These are phyloP conservation scores for Lepidium didymum DNA, from an alignment of 345 rosid species.

Conservation along the genomic window DNA sequence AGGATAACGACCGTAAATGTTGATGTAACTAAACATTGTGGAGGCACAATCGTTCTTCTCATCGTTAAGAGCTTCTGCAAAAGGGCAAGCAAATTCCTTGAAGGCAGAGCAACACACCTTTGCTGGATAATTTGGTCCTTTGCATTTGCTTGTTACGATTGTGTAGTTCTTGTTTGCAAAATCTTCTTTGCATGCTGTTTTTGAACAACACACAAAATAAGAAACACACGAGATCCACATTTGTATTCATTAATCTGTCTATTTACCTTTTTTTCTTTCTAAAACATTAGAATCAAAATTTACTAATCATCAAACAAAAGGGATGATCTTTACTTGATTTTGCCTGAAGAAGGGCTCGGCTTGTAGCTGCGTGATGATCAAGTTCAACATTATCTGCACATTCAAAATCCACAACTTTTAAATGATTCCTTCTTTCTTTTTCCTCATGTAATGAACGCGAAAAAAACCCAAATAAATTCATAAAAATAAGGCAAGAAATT, in stretches of 20 bases:
- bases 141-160: constrained; percentile 55
- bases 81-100: constrained; percentile 56
- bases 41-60: constrained; percentile 42
- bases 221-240: not conserved
- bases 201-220: not conserved
- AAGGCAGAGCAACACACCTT: constrained; percentile 45
- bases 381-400: constrained; percentile 43
- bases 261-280: too few relatives aligned
- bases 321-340: constrained; percentile 27
- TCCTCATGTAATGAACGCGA: not conserved
- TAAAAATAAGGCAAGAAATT: not conserved
- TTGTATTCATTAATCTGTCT: not conserved
- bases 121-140: constrained; percentile 55
- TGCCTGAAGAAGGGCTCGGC: constrained; percentile 67
- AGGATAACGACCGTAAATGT: constrained; percentile 63
- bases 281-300: not conserved
- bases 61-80: constrained; percentile 38
- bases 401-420: not conserved
- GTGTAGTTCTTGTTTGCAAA: constrained; percentile 59
- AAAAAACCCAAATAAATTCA: not conserved
- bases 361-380: constrained; percentile 28
- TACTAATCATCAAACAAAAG: not conserved
- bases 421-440: not conserved
- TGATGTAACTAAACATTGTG: constrained; percentile 78
- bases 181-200: constrained; percentile 44